Conservation (phyloP, 1,139 yeast species). For the Pichia sp. region DNA sequence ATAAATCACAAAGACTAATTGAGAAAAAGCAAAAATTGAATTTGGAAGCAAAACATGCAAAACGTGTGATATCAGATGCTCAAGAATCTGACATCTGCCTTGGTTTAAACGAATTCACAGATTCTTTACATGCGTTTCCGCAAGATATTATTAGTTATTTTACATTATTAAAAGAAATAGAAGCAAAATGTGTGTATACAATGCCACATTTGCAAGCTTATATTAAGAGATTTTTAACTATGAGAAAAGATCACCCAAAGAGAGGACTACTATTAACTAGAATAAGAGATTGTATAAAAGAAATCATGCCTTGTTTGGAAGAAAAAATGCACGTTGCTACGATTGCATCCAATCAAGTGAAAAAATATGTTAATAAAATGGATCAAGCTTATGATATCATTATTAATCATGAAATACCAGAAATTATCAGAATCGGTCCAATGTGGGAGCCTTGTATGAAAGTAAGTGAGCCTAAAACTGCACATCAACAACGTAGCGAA, state of each 20-base stretch:
- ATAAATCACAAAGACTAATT: constrained; percentile 42
- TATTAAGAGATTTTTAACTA: constrained; percentile 52
- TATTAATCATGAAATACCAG: constrained; percentile 70
- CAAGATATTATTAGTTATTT: constrained; percentile 76
- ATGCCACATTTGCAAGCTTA: constrained; percentile 60
- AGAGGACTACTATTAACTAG: constrained; percentile 30
- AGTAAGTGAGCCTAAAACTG: constrained; percentile 47
- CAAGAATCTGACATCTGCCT: constrained; percentile 48
- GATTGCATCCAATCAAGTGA: constrained; percentile 75
- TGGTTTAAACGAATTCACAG: constrained; percentile 86
- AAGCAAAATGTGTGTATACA: constrained; percentile 81
- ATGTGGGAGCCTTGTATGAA: constrained; percentile 87
- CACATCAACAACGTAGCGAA: constrained; percentile 71
- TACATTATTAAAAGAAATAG: constrained; percentile 86
- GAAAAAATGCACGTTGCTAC: constrained; percentile 98
- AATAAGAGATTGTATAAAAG: constrained; percentile 44
- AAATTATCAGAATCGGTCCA: constrained; percentile 59
- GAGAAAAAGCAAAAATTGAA: constrained; percentile 28
- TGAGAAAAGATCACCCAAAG: constrained; percentile 34
- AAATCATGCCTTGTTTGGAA: constrained; percentile 86
- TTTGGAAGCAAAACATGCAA: constrained; percentile 16
- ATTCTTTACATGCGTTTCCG: constrained; percentile 89
- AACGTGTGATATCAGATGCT: constrained; percentile 6
- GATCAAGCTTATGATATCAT: constrained; percentile 77
- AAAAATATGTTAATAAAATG: constrained; percentile 63